These are phyloP conservation scores for Brasenia schreberi DNA, from an alignment of 164 flowering plant genomes.

Conservation along the genomic window DNA sequence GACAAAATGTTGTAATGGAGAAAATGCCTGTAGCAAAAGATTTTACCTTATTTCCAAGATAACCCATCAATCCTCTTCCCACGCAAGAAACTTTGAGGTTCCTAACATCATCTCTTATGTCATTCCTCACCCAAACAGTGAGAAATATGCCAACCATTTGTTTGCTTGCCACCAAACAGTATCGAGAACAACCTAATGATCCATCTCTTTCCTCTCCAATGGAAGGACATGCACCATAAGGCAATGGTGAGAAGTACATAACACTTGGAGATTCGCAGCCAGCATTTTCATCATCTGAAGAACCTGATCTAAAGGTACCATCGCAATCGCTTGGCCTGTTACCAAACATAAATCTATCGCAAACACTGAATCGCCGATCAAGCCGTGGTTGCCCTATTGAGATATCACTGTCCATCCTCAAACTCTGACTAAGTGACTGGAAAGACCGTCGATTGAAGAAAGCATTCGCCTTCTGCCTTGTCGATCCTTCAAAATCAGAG, in stretches of 20 bases:
- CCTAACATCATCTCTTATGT: conserved; percentile 24
- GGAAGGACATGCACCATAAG: conserved; percentile 18
- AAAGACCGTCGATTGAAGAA: conserved; percentile 33
- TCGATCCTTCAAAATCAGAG: conserved; percentile 82
- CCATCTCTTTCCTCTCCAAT: conserved; percentile 23
- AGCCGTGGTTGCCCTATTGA: conserved; percentile 24
- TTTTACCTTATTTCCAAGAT: conserved; percentile 43
- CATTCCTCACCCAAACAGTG: conserved; percentile 34
- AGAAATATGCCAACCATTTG: conserved; percentile 47
- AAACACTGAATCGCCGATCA: conserved; percentile 38
- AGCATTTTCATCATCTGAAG: conserved; percentile 36
- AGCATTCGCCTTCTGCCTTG: conserved; percentile 46
- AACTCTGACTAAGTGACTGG: conserved; percentile 25
- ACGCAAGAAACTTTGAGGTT: conserved; percentile 41
- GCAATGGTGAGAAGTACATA: conserved; percentile 20
- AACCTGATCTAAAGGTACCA: conserved; percentile 25
- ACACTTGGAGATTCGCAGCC: conserved; percentile 27
- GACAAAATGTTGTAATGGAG: background rate
- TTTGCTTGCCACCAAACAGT: conserved; percentile 36
- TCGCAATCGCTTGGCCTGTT: conserved; percentile 34
- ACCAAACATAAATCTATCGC: conserved; percentile 30
- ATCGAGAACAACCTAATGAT: conserved; percentile 25
- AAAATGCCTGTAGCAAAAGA: background rate
- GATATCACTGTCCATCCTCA: conserved; percentile 33
- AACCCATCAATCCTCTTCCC: conserved; percentile 47